These are phyloP conservation scores for Solanum peruvianum DNA, from an alignment of 257 asterid genomes.

Conservation along the genomic window DNA sequence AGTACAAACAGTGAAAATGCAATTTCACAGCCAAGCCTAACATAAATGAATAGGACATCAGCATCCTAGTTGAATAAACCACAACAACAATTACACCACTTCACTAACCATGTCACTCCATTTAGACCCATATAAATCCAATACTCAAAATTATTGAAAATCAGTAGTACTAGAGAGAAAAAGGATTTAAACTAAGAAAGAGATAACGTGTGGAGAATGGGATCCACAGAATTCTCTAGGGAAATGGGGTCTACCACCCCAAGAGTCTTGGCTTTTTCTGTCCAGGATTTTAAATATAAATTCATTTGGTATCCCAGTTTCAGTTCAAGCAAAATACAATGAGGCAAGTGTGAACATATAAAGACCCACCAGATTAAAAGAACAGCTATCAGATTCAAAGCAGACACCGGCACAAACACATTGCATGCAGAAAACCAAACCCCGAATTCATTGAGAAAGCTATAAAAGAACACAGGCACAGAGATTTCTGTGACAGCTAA, in stretches of 20 bases:
- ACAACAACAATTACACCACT: not conserved
- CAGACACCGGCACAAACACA: slow-evolving; percentile 20
- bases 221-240: slow-evolving; percentile 33
- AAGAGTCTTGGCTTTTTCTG: slow-evolving; percentile 2
- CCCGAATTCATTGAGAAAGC: not conserved
- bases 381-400: not conserved
- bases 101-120: not conserved
- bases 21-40: not conserved
- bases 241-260: slow-evolving; percentile 34
- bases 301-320: slow-evolving; percentile 5
- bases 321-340: slow-evolving; percentile 1
- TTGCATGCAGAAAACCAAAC: slow-evolving; percentile 21
- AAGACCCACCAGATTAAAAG: not conserved
- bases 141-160: not conserved
- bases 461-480: not conserved
- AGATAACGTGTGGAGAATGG: slow-evolving; percentile 25
- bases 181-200: slow-evolving; percentile 16
- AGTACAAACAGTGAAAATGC: not conserved
- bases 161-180: slow-evolving; percentile 5
- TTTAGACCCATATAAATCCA: not conserved
- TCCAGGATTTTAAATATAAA: slow-evolving; percentile 4
- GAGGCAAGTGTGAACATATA: not conserved
- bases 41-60: not conserved
- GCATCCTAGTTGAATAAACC: slow-evolving; percentile 1
- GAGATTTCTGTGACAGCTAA: not conserved